Evolutionary conservation across 805 yeast species (phyloP).

Genomic region (Saccharomycopsis sp.): DNA sequence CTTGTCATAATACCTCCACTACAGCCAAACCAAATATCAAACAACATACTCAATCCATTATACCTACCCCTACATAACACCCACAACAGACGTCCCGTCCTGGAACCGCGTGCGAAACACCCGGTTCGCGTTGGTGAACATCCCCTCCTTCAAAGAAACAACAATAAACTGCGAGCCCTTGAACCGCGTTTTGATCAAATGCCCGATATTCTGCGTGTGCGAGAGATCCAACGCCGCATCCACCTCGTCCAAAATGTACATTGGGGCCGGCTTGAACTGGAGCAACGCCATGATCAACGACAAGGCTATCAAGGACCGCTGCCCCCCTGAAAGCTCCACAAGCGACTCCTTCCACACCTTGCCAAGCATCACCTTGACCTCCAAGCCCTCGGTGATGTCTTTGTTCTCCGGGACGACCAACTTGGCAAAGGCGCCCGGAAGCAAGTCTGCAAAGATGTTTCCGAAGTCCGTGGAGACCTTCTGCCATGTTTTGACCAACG

Average conservation of each 20-base stretch:
- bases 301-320: slow-evolving; percentile 86
- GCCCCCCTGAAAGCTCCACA: slow-evolving; percentile 96
- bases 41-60: too few relatives aligned
- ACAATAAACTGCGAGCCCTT: slow-evolving; percentile 95
- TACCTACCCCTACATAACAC: slow-evolving; percentile 60
- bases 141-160: slow-evolving; percentile 94
- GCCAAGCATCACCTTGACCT: slow-evolving; percentile 84
- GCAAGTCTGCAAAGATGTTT: slow-evolving; percentile 73
- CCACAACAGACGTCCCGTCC: slow-evolving; percentile 92
- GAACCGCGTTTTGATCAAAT: slow-evolving; percentile 87
- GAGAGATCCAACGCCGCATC: slow-evolving; percentile 97
- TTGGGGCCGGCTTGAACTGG: slow-evolving; percentile 96
- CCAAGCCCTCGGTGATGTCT: slow-evolving; percentile 85
- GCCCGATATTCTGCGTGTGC: slow-evolving; percentile 97
- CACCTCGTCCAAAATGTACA: slow-evolving; percentile 96
- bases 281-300: slow-evolving; percentile 86
- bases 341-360: slow-evolving; percentile 93
- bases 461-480: slow-evolving; percentile 90
- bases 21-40: background rate
- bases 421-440: slow-evolving; percentile 88
- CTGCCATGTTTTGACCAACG: slow-evolving; percentile 76
- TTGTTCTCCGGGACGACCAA: slow-evolving; percentile 73
- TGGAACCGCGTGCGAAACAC: slow-evolving; percentile 91
- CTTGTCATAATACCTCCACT: too few relatives aligned
- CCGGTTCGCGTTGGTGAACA: slow-evolving; percentile 95